Evolutionary conservation across 148 eudicot genomes (phyloP).

Genomic region (Arctostaphylos glauca): DNA sequence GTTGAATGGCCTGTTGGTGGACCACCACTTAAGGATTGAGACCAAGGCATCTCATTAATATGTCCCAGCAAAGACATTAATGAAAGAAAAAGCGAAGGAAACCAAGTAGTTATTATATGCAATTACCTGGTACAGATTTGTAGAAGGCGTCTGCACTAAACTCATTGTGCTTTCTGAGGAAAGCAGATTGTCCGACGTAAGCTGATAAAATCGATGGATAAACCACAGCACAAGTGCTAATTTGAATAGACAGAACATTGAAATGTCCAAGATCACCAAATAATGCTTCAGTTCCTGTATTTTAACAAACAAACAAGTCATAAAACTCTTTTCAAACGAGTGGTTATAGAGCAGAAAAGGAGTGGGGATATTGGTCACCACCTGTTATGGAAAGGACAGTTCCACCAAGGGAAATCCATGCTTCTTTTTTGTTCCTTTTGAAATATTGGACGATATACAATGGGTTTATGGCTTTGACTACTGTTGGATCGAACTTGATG

Average conservation of each 20-base stretch:
- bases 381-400: slow-evolving; percentile 18
- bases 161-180: slow-evolving; percentile 18
- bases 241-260: slow-evolving; percentile 24
- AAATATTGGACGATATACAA: slow-evolving; percentile 29
- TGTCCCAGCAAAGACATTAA: too few species aligned
- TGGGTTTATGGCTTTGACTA: slow-evolving; percentile 34
- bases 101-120: not conserved
- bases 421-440: slow-evolving; percentile 25
- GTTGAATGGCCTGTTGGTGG: too few species aligned
- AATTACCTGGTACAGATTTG: slow-evolving; percentile 27
- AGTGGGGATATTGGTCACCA: not conserved
- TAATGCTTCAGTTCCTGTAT: slow-evolving; percentile 28
- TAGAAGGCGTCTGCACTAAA: slow-evolving; percentile 13
- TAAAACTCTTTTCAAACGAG: not conserved
- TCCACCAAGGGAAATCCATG: slow-evolving; percentile 38
- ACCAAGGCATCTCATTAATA: too few species aligned
- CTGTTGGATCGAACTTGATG: slow-evolving; percentile 19
- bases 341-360: slow-evolving; percentile 18
- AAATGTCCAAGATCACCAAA: slow-evolving; percentile 35
- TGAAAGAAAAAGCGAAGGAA: not conserved
- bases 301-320: not conserved
- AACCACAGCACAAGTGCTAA: slow-evolving; percentile 25
- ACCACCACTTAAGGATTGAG: too few species aligned
- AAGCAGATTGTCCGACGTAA: slow-evolving; percentile 26
- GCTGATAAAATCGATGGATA: slow-evolving; percentile 28